Evolutionary conservation across 345 rosid species (phyloP).

Genomic region (Gossypium rotundifolium): DNA sequence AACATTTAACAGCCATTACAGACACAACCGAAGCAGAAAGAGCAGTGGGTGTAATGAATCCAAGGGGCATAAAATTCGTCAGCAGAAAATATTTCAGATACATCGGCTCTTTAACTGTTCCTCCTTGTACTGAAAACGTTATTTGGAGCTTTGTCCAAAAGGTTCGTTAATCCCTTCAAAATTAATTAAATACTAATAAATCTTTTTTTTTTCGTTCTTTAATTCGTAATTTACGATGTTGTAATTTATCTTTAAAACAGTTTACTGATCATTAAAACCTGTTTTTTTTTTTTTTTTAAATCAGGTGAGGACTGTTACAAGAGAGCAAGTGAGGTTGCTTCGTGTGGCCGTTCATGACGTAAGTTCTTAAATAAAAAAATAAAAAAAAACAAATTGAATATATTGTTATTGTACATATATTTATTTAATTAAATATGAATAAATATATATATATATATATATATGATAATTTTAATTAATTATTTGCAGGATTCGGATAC

Average conservation of each 20-base stretch:
- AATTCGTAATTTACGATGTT: not conserved
- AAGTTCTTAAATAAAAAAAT: conserved; percentile 8
- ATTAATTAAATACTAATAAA: not conserved
- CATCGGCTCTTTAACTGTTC: conserved; percentile 77
- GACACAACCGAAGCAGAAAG: conserved; percentile 23
- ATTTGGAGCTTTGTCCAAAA: conserved; percentile 59
- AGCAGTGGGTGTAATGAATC: conserved; percentile 44
- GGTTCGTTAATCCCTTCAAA: conserved; percentile 21
- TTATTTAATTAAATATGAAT: not conserved
- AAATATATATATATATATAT: too few relatives aligned
- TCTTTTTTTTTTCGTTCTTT: not conserved
- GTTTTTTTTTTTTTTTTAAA: not conserved
- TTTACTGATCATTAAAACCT: not conserved
- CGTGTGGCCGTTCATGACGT: conserved; percentile 84
- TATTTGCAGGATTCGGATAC: conserved; percentile 42
- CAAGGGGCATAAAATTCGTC: conserved; percentile 41
- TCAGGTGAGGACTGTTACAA: conserved; percentile 58
- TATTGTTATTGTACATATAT: too few relatives aligned
- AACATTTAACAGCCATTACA: conserved; percentile 28
- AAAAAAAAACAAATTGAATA: too few relatives aligned
- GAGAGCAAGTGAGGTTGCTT: conserved; percentile 50
- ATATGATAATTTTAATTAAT: not conserved
- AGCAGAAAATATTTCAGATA: conserved; percentile 71
- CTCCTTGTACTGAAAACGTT: conserved; percentile 80
- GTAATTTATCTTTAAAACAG: not conserved